Percentiles rank a stretch among this genome's conserved stretches.
Conservation (phyloP, 768 basidiomycete species). For the Kwoniella newhampshirensis region DNA sequence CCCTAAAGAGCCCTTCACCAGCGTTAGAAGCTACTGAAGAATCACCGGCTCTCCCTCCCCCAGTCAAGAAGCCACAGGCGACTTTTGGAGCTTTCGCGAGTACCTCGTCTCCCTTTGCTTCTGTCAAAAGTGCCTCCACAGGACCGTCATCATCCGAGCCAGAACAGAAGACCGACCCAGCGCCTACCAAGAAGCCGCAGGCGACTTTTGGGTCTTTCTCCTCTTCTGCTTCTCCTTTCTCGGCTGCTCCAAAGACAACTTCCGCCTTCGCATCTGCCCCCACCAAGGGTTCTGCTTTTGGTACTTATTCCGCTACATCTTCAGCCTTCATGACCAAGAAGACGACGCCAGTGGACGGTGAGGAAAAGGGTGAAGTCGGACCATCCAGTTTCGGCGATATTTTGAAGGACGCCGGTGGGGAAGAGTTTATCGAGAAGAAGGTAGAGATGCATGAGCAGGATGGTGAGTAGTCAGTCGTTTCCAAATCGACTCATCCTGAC, state of each 20-base stretch:
- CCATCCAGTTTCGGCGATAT: constrained; percentile 47
- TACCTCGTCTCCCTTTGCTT: constrained; percentile 33
- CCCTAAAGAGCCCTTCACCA: constrained; percentile 17
- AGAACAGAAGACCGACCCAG: not conserved
- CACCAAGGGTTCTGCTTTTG: constrained; percentile 34
- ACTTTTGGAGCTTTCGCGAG: constrained; percentile 47
- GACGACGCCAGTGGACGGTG: constrained; percentile 6
- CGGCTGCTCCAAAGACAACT: constrained; percentile 18
- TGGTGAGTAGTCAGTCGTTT: constrained; percentile 38
- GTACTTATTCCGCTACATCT: constrained; percentile 36
- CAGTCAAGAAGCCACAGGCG: constrained; percentile 46
- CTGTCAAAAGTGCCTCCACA: constrained; percentile 12
- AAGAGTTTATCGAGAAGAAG: constrained; percentile 40
- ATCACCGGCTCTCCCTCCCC: constrained; percentile 7
- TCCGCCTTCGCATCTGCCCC: constrained; percentile 9
- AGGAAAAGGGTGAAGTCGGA: constrained; percentile 24
- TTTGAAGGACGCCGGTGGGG: constrained; percentile 28
- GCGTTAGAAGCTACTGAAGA: constrained; percentile 1
- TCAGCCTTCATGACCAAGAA: constrained; percentile 45
- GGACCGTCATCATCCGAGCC: constrained; percentile 12
- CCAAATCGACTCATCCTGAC: not conserved
- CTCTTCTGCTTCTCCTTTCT: constrained; percentile 18
- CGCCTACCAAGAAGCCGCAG: not conserved
- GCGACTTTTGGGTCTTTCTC: constrained; percentile 5
- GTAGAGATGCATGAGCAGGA: constrained; percentile 53